phyloP scores from a whole-genome alignment of 345 rosid genomes.

The rapeseed (Brassica napus) region DNA sequence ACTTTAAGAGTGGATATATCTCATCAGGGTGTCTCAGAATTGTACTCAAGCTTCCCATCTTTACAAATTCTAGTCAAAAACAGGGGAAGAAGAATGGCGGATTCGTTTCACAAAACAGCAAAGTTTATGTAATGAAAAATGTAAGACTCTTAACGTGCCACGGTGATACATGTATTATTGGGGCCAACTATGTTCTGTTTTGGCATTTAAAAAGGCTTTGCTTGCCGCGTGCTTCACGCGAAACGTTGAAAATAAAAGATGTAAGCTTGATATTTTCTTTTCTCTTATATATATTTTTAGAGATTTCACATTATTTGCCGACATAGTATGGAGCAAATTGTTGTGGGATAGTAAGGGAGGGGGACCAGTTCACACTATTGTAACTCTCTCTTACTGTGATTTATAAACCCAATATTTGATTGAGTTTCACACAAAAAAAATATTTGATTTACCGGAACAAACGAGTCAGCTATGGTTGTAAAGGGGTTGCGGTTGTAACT shows the following conservation, averaged over 20 bases:
- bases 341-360: background rate
- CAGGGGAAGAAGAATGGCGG: slow-evolving; percentile 10
- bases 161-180: slow-evolving; percentile 2
- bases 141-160: slow-evolving; percentile 9
- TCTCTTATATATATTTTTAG: background rate
- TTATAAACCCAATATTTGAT: background rate
- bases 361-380: background rate
- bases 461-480: no score
- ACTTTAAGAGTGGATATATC: slow-evolving; percentile 70
- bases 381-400: background rate
- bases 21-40: slow-evolving; percentile 76
- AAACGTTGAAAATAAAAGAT: background rate
- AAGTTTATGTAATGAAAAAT: background rate
- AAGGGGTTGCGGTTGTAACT: no score
- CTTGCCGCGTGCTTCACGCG: slow-evolving; percentile 7
- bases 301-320: background rate
- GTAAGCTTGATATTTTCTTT: background rate
- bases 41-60: slow-evolving; percentile 64
- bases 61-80: background rate
- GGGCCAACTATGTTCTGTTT: background rate
- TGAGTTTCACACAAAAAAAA: no score
- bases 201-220: background rate
- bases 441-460: no score
- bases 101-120: background rate
- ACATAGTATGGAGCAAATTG: background rate